A percentile compares a stretch with the other conserved stretches of the same genome.
Evolutionary conservation across 768 basidiomycete genomes (phyloP).

Genomic region (Serendipita sp.): DNA sequence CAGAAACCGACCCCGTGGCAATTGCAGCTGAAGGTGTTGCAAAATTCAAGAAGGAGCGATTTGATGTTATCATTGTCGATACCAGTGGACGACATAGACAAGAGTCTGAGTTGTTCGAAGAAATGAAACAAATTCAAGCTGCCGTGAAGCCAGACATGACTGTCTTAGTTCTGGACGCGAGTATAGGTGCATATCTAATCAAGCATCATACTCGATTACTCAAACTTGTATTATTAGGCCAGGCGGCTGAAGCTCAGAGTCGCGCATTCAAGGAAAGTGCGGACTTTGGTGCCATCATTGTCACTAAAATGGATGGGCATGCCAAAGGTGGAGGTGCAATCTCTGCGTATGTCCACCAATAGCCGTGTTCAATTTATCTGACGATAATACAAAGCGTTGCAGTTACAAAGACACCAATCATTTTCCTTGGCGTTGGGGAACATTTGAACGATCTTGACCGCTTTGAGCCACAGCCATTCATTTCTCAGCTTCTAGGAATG

Average conservation of each 20-base stretch:
- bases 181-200: conserved; percentile 43
- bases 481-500: conserved; percentile 87
- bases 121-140: conserved; percentile 92
- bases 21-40: conserved; percentile 89
- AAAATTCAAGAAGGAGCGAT: conserved; percentile 96
- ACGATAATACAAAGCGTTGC: conserved; percentile 50
- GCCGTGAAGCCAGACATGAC: conserved; percentile 96
- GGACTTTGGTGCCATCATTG: conserved; percentile 96
- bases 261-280: conserved; percentile 95
- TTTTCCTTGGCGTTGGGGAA: conserved; percentile 95
- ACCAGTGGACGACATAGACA: conserved; percentile 96
- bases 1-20: conserved; percentile 91
- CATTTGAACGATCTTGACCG: conserved; percentile 94
- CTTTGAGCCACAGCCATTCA: conserved; percentile 92
- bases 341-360: conserved; percentile 62
- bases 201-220: background rate
- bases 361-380: background rate
- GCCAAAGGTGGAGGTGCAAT: conserved; percentile 99
- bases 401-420: conserved; percentile 96
- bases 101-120: conserved; percentile 88
- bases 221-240: conserved; percentile 33
- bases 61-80: conserved; percentile 97
- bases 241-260: conserved; percentile 94
- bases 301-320: conserved; percentile 99
- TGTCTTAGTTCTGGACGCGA: conserved; percentile 86